Percentiles rank a stretch among this genome's conserved stretches.
Evolutionary conservation across 192 early-diverging fungal genomes (phyloP).

Genomic region (Coemansia reversa): DNA sequence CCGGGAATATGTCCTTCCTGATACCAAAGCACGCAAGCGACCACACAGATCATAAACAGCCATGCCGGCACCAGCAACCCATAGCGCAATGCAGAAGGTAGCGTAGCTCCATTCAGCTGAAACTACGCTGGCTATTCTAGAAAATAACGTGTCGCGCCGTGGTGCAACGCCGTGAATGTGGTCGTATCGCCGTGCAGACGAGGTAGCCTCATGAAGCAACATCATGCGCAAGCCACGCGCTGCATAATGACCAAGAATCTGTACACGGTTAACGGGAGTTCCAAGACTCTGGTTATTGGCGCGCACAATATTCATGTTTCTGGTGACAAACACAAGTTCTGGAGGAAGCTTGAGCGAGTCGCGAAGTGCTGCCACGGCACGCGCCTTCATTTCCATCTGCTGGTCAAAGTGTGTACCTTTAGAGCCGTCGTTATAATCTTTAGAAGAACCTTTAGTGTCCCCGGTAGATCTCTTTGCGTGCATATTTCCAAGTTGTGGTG

Average conservation of each 20-base stretch:
- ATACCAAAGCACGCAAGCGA: conserved; percentile 10
- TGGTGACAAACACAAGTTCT: conserved; percentile 85
- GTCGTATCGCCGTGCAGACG: conserved; percentile 16
- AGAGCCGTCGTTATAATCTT: not conserved
- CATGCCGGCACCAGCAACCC: conserved; percentile 47
- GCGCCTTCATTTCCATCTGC: conserved; percentile 74
- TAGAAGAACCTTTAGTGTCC: not conserved
- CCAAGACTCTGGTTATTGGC: conserved; percentile 85
- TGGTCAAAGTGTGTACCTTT: conserved; percentile 8
- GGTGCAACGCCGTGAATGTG: conserved; percentile 14
- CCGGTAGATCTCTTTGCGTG: not conserved
- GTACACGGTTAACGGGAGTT: conserved; percentile 85
- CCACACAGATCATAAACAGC: conserved; percentile 37
- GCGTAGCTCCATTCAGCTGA: conserved; percentile 41
- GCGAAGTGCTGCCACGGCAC: conserved; percentile 67
- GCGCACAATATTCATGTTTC: conserved; percentile 84
- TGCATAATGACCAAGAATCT: conserved; percentile 81
- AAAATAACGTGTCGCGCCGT: conserved; percentile 16
- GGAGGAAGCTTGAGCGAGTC: conserved; percentile 73
- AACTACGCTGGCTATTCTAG: conserved; percentile 8
- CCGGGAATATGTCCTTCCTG: conserved; percentile 17
- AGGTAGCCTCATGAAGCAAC: conserved; percentile 39
- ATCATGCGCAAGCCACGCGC: conserved; percentile 55
- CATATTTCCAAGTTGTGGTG: conserved; percentile 14
- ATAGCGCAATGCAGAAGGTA: conserved; percentile 49